These are phyloP conservation scores for Corylus avellana DNA, from an alignment of 306 rosid genomes.

Conservation along the genomic window DNA sequence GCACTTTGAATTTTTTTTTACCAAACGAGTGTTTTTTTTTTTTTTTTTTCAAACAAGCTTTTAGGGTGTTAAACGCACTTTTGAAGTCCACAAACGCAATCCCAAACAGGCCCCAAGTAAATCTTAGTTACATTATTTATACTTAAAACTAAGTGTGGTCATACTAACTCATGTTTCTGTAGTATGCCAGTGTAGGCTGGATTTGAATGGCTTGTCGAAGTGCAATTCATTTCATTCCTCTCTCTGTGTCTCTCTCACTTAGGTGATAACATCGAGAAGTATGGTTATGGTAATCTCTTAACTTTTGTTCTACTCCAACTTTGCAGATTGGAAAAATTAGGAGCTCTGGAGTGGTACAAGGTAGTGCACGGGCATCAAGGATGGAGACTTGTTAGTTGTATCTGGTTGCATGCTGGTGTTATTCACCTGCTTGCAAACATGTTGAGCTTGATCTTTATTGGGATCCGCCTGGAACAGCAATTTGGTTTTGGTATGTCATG, in stretches of 20 bases:
- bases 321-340: constrained; percentile 75
- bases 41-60: too few relatives aligned
- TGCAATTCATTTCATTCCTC: not conserved
- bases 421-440: constrained; percentile 76
- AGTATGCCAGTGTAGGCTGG: not conserved
- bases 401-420: constrained; percentile 91
- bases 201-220: not conserved
- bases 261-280: not conserved
- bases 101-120: not conserved
- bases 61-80: too few relatives aligned
- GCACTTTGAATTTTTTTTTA: too few relatives aligned
- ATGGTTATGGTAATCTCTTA: not conserved
- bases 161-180: not conserved
- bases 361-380: constrained; percentile 66
- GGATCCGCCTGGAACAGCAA: constrained; percentile 88
- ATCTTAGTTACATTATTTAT: not conserved
- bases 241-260: not conserved
- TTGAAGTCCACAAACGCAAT: too few relatives aligned
- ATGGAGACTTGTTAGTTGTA: constrained; percentile 84
- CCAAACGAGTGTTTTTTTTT: too few relatives aligned
- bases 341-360: constrained; percentile 58
- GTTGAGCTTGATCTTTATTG: constrained; percentile 78
- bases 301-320: not conserved
- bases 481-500: constrained; percentile 74
- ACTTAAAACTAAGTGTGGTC: not conserved